Evolutionary conservation across 2,329 filamentous ascomycete species (phyloP).

Genomic region (Erysiphe pulchra): DNA sequence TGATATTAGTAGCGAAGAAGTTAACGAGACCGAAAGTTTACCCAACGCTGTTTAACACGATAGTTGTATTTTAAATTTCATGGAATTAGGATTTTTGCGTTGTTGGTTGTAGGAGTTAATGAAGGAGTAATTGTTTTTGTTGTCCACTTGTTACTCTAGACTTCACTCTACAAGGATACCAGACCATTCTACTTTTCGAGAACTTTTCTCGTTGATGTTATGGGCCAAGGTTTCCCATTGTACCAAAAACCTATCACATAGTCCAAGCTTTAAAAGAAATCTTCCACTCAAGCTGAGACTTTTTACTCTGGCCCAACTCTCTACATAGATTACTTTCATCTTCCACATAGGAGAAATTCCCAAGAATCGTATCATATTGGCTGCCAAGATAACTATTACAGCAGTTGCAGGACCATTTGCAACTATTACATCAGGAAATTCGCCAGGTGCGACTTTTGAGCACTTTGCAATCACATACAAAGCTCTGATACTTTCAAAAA

Average conservation of each 20-base stretch:
- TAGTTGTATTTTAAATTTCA: background rate
- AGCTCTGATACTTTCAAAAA: conserved; percentile 33
- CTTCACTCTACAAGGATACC: conserved; percentile 12
- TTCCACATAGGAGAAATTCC: conserved; percentile 27
- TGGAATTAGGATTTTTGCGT: background rate
- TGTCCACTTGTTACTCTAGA: background rate
- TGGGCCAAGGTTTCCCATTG: conserved; percentile 36
- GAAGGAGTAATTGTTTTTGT: too few relatives aligned
- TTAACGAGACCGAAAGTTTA: background rate
- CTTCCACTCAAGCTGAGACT: conserved; percentile 65
- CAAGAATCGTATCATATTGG: conserved; percentile 21
- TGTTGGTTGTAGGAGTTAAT: too few relatives aligned
- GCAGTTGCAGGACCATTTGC: conserved; percentile 78
- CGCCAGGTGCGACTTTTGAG: conserved; percentile 12
- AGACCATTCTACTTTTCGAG: conserved; percentile 9
- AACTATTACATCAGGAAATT: conserved; percentile 48
- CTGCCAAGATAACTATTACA: conserved; percentile 43
- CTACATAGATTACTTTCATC: conserved; percentile 61
- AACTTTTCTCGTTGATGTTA: conserved; percentile 6
- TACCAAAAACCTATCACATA: conserved; percentile 59
- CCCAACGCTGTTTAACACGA: background rate
- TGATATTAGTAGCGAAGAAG: conserved; percentile 13
- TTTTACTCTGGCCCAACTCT: conserved; percentile 74
- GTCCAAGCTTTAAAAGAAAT: conserved; percentile 33
- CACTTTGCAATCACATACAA: conserved; percentile 16